These are phyloP conservation scores for Beauveria varroae DNA, from an alignment of 2,329 filamentous ascomycete genomes.

Conservation along the genomic window DNA sequence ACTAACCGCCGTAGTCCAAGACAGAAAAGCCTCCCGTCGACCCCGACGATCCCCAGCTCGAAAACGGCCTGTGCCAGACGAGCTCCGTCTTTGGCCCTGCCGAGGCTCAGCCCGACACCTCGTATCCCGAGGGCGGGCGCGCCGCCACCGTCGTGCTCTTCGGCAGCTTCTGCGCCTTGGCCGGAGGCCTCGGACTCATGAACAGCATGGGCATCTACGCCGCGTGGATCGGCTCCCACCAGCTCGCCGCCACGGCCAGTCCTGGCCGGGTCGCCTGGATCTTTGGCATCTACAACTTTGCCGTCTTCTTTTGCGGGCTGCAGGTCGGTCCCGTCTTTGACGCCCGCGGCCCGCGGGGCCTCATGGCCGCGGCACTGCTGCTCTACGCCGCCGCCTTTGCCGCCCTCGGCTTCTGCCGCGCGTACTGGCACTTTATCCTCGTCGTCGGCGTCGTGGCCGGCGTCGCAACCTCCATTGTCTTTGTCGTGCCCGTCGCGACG, in stretches of 20 bases:
- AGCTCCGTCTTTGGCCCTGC: neutral
- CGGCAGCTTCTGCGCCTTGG: constrained; percentile 55
- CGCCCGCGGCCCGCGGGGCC: constrained; percentile 50
- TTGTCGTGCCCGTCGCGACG: constrained; percentile 42
- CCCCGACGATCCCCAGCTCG: neutral
- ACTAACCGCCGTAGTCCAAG: neutral
- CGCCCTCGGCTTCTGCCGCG: constrained; percentile 10
- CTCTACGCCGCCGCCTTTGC: constrained; percentile 9
- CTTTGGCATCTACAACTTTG: constrained; percentile 59
- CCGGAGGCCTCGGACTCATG: constrained; percentile 55
- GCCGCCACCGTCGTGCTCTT: constrained; percentile 60
- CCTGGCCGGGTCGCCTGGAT: constrained; percentile 61
- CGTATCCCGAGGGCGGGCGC: constrained; percentile 60
- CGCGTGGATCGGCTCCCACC: constrained; percentile 54
- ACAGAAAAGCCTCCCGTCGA: neutral
- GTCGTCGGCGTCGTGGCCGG: constrained; percentile 14
- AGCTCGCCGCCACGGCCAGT: constrained; percentile 45
- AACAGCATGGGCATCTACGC: constrained; percentile 58
- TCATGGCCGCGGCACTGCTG: constrained; percentile 34
- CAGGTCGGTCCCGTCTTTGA: constrained; percentile 66
- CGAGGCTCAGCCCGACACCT: neutral
- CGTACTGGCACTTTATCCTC: constrained; percentile 17
- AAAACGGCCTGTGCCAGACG: constrained; percentile 3
- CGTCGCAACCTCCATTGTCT: constrained; percentile 9
- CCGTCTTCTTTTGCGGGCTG: constrained; percentile 61